Evolutionary conservation across 2,329 filamentous ascomycete species (phyloP).

Genomic region (Fragosphaeria purpurea): DNA sequence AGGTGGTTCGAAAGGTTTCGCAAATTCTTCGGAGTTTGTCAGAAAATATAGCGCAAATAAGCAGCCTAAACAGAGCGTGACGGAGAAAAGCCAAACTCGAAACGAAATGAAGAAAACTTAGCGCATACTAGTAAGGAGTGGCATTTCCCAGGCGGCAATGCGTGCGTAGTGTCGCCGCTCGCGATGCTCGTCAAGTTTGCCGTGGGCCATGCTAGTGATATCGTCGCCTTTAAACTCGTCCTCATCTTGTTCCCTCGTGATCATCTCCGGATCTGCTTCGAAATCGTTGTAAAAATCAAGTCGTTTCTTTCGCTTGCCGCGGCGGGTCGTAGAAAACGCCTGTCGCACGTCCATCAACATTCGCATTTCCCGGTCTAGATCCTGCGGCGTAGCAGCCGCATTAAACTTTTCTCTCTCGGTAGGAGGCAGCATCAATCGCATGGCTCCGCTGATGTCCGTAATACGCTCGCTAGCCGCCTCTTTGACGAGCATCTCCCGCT

Average conservation of each 20-base stretch:
- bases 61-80: neutral
- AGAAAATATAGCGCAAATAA: neutral
- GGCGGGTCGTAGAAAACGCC: too few species aligned
- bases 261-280: slow-evolving; percentile 30
- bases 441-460: slow-evolving; percentile 1
- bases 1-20: slow-evolving; percentile 70
- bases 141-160: slow-evolving; percentile 91
- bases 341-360: too few species aligned
- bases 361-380: too few species aligned
- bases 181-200: slow-evolving; percentile 76
- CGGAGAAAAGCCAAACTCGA: slow-evolving; percentile 11
- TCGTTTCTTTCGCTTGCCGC: too few species aligned
- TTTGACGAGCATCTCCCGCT: slow-evolving; percentile 4
- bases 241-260: slow-evolving; percentile 42
- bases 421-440: slow-evolving; percentile 1
- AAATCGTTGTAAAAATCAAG: too few species aligned
- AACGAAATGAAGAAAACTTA: neutral
- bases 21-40: slow-evolving; percentile 51
- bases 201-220: slow-evolving; percentile 72
- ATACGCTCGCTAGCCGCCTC: slow-evolving; percentile 4
- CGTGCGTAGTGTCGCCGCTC: slow-evolving; percentile 84
- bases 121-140: slow-evolving; percentile 68
- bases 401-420: neutral
- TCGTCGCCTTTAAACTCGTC: slow-evolving; percentile 70
- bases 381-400: too few species aligned